Percentiles rank a stretch among this genome's conserved stretches.
Conservation (phyloP, 139 green algal genomes). For the Chlorella sp. region DNA sequence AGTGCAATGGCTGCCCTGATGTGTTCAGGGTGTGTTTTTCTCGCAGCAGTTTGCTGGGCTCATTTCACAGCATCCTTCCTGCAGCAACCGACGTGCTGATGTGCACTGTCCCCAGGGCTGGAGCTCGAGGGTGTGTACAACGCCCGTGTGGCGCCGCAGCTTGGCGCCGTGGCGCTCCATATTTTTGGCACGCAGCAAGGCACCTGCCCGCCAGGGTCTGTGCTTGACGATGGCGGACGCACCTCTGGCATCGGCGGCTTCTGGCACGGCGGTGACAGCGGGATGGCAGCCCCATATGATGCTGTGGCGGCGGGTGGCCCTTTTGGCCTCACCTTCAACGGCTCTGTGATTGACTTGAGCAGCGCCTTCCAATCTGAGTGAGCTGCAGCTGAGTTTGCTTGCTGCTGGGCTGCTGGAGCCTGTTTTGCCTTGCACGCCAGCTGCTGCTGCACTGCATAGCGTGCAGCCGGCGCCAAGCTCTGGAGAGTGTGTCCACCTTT, state of each 20-base stretch:
- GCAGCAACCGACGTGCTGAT: no score
- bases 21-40: no score
- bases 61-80: no score
- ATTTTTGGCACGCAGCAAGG: constrained; percentile 55
- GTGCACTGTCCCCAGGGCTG: not conserved
- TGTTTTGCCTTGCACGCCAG: no score
- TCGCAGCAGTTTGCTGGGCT: no score
- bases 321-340: not conserved
- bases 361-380: constrained; percentile 7
- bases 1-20: no score
- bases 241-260: not conserved
- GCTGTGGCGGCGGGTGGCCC: not conserved
- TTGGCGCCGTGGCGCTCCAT: constrained; percentile 37
- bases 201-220: constrained; percentile 58
- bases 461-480: no score
- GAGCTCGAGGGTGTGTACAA: constrained; percentile 27
- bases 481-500: no score
- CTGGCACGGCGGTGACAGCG: no score
- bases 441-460: no score
- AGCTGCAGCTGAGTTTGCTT: not conserved
- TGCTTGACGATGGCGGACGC: not conserved
- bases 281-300: no score
- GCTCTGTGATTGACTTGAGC: constrained; percentile 22
- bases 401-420: not conserved
- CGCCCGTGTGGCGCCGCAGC: constrained; percentile 2